These are phyloP conservation scores for Pythium diclinum DNA, from an alignment of 352 stramenopile species.

Conservation along the genomic window DNA sequence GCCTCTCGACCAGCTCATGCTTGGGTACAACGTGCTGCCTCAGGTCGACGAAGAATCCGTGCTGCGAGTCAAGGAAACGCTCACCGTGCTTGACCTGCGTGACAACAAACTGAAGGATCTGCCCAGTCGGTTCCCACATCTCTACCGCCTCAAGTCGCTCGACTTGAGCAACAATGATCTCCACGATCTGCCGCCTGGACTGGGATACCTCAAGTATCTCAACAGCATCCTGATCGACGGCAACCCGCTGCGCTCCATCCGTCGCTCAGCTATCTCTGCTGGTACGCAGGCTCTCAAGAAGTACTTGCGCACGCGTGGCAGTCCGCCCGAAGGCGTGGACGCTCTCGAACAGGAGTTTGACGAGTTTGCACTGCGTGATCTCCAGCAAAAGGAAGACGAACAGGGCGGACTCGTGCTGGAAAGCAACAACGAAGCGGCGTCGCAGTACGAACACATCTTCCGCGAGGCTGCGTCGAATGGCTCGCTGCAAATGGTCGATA, in stretches of 20 bases:
- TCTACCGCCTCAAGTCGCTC: conserved; percentile 76
- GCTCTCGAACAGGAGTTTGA: conserved; percentile 66
- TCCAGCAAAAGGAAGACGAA: conserved; percentile 40
- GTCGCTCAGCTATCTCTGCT: conserved; percentile 54
- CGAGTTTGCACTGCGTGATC: conserved; percentile 55
- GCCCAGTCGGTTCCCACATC: conserved; percentile 50
- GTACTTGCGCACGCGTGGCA: conserved; percentile 71
- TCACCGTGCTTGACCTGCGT: conserved; percentile 73
- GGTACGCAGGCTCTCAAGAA: conserved; percentile 79
- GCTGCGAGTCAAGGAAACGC: conserved; percentile 48
- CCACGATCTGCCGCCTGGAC: conserved; percentile 55
- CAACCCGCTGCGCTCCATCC: conserved; percentile 74
- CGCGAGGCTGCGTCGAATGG: conserved; percentile 58
- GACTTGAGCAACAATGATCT: conserved; percentile 86
- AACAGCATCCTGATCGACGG: conserved; percentile 73
- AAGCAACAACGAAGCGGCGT: conserved; percentile 16
- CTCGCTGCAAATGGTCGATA: conserved; percentile 48
- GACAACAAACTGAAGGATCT: conserved; percentile 76
- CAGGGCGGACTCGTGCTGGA: conserved; percentile 23
- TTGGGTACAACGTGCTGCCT: conserved; percentile 66
- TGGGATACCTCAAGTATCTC: conserved; percentile 77
- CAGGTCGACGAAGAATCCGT: conserved; percentile 47
- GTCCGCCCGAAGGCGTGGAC: conserved; percentile 57
- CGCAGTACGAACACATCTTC: conserved; percentile 61
- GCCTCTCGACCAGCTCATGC: conserved; percentile 65